Evolutionary conservation across 2,329 filamentous ascomycete species (phyloP).

Genomic region (Calycina herbarum): DNA sequence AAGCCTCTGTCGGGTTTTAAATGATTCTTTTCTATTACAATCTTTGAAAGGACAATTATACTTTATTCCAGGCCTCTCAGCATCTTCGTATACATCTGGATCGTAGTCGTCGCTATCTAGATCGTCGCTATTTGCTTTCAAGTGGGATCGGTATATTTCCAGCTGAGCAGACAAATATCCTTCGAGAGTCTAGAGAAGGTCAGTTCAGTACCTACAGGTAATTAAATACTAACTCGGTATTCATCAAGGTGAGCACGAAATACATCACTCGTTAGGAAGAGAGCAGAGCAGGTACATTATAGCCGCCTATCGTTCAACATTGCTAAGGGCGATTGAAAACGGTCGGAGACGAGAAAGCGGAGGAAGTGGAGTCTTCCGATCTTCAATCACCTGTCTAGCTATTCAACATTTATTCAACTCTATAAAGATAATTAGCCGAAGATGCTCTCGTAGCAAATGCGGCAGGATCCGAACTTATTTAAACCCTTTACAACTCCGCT

Average conservation of each 20-base stretch:
- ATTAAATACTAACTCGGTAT: slow-evolving; percentile 18
- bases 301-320: slow-evolving; percentile 15
- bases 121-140: slow-evolving; percentile 17
- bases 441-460: slow-evolving; percentile 11
- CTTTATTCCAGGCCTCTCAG: slow-evolving; percentile 7
- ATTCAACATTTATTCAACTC: slow-evolving; percentile 11
- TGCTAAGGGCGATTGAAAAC: slow-evolving; percentile 11
- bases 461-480: slow-evolving; percentile 15
- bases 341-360: slow-evolving; percentile 15
- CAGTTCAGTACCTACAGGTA: slow-evolving; percentile 15
- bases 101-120: slow-evolving; percentile 13
- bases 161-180: slow-evolving; percentile 8
- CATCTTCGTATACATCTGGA: slow-evolving; percentile 16
- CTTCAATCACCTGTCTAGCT: slow-evolving; percentile 8
- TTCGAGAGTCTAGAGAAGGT: slow-evolving; percentile 17
- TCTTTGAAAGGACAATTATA: slow-evolving; percentile 8
- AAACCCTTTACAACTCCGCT: slow-evolving; percentile 13
- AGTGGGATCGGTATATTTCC: slow-evolving; percentile 11
- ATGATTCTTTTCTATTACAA: slow-evolving; percentile 12
- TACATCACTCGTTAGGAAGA: slow-evolving; percentile 13
- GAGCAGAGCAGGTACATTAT: slow-evolving; percentile 14
- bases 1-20: slow-evolving; percentile 14
- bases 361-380: slow-evolving; percentile 4
- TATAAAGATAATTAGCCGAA: too few species aligned
- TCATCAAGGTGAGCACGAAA: slow-evolving; percentile 13